These are phyloP conservation scores for Comarum palustre DNA, from an alignment of 306 rosid genomes.

Conservation along the genomic window DNA sequence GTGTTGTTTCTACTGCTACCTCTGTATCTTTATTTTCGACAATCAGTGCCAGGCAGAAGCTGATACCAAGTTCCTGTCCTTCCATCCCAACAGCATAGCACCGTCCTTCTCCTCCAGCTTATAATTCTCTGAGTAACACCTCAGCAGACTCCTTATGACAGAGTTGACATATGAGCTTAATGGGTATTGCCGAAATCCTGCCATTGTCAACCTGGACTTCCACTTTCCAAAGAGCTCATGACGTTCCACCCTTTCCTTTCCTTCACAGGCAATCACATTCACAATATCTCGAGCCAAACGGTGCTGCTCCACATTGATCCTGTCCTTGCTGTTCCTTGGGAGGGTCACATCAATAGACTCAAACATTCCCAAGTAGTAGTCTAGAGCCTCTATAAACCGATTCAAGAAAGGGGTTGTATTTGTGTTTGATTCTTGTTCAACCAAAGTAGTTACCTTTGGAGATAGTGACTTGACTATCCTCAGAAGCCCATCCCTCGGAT, in stretches of 20 bases:
- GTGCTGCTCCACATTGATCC: constrained; percentile 85
- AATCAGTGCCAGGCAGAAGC: constrained; percentile 89
- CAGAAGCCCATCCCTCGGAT: constrained; percentile 81
- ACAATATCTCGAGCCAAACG: constrained; percentile 85
- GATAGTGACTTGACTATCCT: constrained; percentile 75
- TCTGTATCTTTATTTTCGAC: constrained; percentile 21
- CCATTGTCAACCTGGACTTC: constrained; percentile 91
- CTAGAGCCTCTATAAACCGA: constrained; percentile 74
- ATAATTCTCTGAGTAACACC: constrained; percentile 76
- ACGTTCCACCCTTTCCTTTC: constrained; percentile 78
- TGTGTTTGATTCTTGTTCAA: constrained; percentile 94
- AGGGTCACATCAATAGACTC: constrained; percentile 84
- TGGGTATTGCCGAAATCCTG: constrained; percentile 71
- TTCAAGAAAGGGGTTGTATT: constrained; percentile 83
- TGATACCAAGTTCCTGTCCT: constrained; percentile 70
- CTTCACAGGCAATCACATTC: constrained; percentile 85
- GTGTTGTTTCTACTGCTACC: constrained; percentile 21
- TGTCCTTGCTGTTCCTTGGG: constrained; percentile 61
- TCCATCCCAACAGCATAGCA: constrained; percentile 94
- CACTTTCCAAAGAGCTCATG: constrained; percentile 94
- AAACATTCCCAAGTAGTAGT: constrained; percentile 82
- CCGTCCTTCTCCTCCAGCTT: constrained; percentile 75
- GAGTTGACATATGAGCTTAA: constrained; percentile 83
- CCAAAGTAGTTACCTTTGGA: constrained; percentile 77
- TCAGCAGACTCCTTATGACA: constrained; percentile 60